Evolutionary conservation across 495 filamentous ascomycete species (phyloP).

Genomic region (Talaromyces liani): DNA sequence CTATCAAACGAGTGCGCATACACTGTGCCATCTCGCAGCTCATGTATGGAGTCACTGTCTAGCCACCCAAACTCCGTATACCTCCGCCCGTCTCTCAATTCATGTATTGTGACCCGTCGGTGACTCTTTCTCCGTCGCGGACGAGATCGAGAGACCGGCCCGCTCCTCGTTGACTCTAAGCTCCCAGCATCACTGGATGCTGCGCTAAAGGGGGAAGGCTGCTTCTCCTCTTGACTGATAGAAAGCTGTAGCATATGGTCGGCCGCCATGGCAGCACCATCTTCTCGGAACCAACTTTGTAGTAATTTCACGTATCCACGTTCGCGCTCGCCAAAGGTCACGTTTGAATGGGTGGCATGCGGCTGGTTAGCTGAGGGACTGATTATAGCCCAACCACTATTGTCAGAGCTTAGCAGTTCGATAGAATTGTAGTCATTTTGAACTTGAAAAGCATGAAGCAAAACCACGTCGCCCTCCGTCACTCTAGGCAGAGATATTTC

Average conservation of each 20-base stretch:
- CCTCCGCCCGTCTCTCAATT: slow-evolving; percentile 35
- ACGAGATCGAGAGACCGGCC: slow-evolving; percentile 22
- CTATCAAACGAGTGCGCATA: slow-evolving; percentile 26
- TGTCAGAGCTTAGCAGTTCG: slow-evolving; percentile 39
- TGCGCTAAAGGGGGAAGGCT: slow-evolving; percentile 20
- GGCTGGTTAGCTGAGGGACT: slow-evolving; percentile 30
- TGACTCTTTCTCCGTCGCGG: slow-evolving; percentile 26
- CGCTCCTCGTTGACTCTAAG: slow-evolving; percentile 17
- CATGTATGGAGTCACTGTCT: slow-evolving; percentile 33
- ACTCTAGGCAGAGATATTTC: slow-evolving; percentile 63
- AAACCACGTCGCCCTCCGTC: slow-evolving; percentile 61
- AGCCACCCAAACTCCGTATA: slow-evolving; percentile 36
- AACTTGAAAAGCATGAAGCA: slow-evolving; percentile 71
- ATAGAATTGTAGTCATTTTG: slow-evolving; percentile 36
- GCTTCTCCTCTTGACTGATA: slow-evolving; percentile 28
- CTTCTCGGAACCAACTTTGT: slow-evolving; percentile 34
- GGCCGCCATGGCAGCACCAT: slow-evolving; percentile 27
- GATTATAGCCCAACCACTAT: slow-evolving; percentile 62
- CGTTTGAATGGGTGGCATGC: slow-evolving; percentile 52
- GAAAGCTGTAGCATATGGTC: slow-evolving; percentile 32
- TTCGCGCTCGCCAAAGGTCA: slow-evolving; percentile 57
- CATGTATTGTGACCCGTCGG: slow-evolving; percentile 35
- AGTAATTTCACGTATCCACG: slow-evolving; percentile 45
- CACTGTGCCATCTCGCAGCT: slow-evolving; percentile 38
- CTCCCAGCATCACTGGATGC: slow-evolving; percentile 31